Percentiles rank a stretch among this genome's conserved stretches.
These are phyloP conservation scores for Wickerhamomyces rabaulensis DNA, from an alignment of 805 yeast genomes.

Conservation along the genomic window DNA sequence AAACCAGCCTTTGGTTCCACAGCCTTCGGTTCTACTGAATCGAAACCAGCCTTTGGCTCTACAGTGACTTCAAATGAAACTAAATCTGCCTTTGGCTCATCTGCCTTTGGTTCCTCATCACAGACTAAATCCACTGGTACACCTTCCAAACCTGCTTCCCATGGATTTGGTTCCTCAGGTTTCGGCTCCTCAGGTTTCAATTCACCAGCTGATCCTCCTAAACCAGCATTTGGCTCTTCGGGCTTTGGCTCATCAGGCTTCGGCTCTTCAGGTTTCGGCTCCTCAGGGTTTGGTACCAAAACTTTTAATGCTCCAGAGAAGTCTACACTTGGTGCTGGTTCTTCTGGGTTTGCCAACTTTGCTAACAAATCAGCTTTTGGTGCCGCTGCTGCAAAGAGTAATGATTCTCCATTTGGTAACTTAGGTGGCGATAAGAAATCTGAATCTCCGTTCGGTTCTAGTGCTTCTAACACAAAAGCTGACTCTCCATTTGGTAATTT, in stretches of 20 bases:
- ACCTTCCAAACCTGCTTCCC: not conserved
- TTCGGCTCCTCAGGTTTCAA: not conserved
- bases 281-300: conserved; percentile 10
- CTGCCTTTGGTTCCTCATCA: conserved; percentile 19
- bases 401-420: conserved; percentile 15
- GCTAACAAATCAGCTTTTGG: conserved; percentile 5
- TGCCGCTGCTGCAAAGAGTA: not conserved
- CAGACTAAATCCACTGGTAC: not conserved
- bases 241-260: conserved; percentile 20
- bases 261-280: conserved; percentile 6
- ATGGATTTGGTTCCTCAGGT: not conserved
- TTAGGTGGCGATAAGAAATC: conserved; percentile 14
- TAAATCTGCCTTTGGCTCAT: conserved; percentile 23
- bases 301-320: not conserved
- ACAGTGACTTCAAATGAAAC: conserved; percentile 3
- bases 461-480: not conserved
- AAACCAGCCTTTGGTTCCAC: conserved; percentile 2
- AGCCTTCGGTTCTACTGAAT: not conserved
- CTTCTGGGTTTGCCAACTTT: not conserved
- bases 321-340: not conserved
- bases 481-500: not conserved
- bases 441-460: conserved; percentile 21
- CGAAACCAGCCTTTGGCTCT: conserved; percentile 10
- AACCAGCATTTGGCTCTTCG: conserved; percentile 23
- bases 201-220: not conserved